A percentile compares a stretch with the other conserved stretches of the same genome.
These are phyloP conservation scores for Mycena haematopus DNA, from an alignment of 768 basidiomycete species.

Conservation along the genomic window DNA sequence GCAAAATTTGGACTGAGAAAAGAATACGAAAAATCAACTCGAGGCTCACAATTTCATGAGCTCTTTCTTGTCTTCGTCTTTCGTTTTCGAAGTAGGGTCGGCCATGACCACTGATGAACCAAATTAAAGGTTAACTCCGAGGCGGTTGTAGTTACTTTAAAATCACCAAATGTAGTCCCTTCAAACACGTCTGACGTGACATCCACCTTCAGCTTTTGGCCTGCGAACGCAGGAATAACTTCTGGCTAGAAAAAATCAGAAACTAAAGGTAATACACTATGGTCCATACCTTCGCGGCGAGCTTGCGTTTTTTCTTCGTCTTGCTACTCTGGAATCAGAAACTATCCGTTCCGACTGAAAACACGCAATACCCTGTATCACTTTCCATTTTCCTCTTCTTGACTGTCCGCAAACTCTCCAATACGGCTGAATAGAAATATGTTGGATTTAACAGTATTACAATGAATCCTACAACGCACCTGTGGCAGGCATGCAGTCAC, in stretches of 20 bases:
- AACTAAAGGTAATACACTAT: not conserved
- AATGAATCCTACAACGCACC: slow-evolving; percentile 43
- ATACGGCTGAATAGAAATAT: slow-evolving; percentile 48
- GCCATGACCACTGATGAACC: slow-evolving; percentile 69
- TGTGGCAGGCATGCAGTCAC: slow-evolving; percentile 76
- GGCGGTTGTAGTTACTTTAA: not conserved
- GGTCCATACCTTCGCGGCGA: slow-evolving; percentile 50
- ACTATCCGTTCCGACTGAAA: not conserved
- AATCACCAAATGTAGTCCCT: slow-evolving; percentile 77
- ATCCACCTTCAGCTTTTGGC: slow-evolving; percentile 64
- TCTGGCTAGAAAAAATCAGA: slow-evolving; percentile 46
- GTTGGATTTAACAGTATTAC: not conserved
- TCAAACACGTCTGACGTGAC: slow-evolving; percentile 73
- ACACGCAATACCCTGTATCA: slow-evolving; percentile 53
- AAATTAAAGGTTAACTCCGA: slow-evolving; percentile 5
- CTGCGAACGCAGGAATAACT: slow-evolving; percentile 71
- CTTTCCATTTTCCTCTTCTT: slow-evolving; percentile 80
- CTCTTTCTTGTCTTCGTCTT: slow-evolving; percentile 71
- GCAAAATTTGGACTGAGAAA: not conserved
- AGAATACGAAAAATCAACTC: not conserved
- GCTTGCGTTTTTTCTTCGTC: slow-evolving; percentile 66
- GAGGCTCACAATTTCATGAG: slow-evolving; percentile 64
- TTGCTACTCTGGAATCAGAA: slow-evolving; percentile 7
- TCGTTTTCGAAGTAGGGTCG: slow-evolving; percentile 73
- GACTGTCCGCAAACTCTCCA: slow-evolving; percentile 66